These are phyloP conservation scores for Macadamia integrifolia DNA, from an alignment of 164 flowering plant genomes.

Conservation along the genomic window DNA sequence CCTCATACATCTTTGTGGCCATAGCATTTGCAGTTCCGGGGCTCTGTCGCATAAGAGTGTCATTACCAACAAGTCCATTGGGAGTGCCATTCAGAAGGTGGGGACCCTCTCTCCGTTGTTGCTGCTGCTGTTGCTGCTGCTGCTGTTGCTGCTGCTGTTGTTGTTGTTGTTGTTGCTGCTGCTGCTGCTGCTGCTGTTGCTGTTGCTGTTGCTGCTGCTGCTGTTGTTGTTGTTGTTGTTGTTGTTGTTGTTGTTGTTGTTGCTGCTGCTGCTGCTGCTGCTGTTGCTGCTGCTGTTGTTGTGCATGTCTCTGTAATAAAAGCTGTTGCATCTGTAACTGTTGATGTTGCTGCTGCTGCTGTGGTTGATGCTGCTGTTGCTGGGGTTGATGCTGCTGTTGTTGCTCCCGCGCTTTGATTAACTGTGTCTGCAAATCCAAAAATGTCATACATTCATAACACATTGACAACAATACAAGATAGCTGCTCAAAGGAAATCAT, in stretches of 20 bases:
- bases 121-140: conserved; percentile 62
- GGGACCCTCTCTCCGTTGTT: conserved; percentile 61
- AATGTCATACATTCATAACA: neutral
- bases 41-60: conserved; percentile 63
- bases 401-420: conserved; percentile 42
- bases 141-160: conserved; percentile 50
- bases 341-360: conserved; percentile 66
- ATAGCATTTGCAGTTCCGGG: conserved; percentile 81
- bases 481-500: too few species aligned
- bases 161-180: conserved; percentile 57
- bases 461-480: neutral
- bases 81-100: conserved; percentile 74
- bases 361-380: conserved; percentile 37
- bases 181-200: conserved; percentile 61
- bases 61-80: conserved; percentile 71
- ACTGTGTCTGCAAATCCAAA: conserved; percentile 41
- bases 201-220: conserved; percentile 72
- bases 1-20: conserved; percentile 96
- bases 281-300: conserved; percentile 51
- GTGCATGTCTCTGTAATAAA: conserved; percentile 51
- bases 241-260: conserved; percentile 33
- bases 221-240: conserved; percentile 47
- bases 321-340: conserved; percentile 63
- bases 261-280: conserved; percentile 34
- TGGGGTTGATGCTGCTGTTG: conserved; percentile 36